Evolutionary conservation across 306 rosid genomes (phyloP), one percentile per base, ranked within the genome.

Genomic region (Cucumis melo): DNA sequence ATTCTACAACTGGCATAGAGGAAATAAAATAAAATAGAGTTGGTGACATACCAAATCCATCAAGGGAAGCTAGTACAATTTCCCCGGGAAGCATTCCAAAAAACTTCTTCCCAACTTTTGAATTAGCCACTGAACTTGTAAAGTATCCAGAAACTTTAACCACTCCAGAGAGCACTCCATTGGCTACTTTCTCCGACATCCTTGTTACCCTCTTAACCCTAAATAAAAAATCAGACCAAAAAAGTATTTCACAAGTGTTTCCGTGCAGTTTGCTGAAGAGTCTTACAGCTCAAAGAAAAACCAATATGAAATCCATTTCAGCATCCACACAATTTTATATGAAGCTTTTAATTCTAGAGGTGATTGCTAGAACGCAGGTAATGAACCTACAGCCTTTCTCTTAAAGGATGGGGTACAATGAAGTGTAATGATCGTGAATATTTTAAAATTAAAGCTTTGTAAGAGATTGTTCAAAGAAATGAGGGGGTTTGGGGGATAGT

Each of bases 201-300:
- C 85, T 92, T 78, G 91, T 89, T 46, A 95, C 95, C 81, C 83
- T 79, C 96, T 92, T 95, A 81, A 84, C 99, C 96, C 99, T 94
- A 62, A 76, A 82, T 34, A 55, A 36, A 61, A 61, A 78, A 8
- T 77, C 63, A 85, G 78, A 80, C 55, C 74, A 64, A 63, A 27
- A 78, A 34, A 63, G 14, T 68, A 34, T 0, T 71, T 29, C 38
- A 50, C 5, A 46, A 8, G 38, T 24, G 24, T 50, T 46, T 71
- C 24, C 59, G 15, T 24, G 21, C 23, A 71, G 21, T 71, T 51
- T 51, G 17, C 17, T 51, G 14, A 27, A 23, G 23, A 73, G 48
- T 73, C 29, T 16, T 32, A 53, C 77, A 73, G 77, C 16, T 72
- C 44, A 73, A 73, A 27, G 62, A 55, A 53, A 73, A 34, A 51